Evolutionary conservation across 345 rosid species (phyloP).

Genomic region (Rhodomyrtus tomentosa): DNA sequence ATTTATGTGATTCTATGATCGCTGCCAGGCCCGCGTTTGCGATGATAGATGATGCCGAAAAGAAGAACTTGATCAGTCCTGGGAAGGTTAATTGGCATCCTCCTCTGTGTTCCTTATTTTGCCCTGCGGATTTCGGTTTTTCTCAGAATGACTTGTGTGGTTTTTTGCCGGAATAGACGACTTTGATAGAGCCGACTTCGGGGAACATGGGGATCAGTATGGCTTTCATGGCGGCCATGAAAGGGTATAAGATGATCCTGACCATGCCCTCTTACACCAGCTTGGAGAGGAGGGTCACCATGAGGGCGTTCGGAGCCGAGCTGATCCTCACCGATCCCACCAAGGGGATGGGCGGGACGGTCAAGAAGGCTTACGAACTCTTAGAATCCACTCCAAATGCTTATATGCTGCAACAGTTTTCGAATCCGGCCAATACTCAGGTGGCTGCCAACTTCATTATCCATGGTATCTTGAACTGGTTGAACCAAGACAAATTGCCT

Average conservation of each 20-base stretch:
- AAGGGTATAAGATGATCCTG: slow-evolving; percentile 80
- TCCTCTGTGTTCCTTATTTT: background rate
- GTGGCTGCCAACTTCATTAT: slow-evolving; percentile 7
- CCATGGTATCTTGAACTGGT: background rate
- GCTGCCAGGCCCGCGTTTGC: slow-evolving; percentile 66
- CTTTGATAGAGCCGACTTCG: slow-evolving; percentile 89
- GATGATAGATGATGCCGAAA: slow-evolving; percentile 80
- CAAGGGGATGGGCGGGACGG: slow-evolving; percentile 96
- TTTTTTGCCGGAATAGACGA: slow-evolving; percentile 31
- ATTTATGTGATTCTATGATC: background rate
- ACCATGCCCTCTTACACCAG: slow-evolving; percentile 99
- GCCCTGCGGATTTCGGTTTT: background rate
- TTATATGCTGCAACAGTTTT: slow-evolving; percentile 77
- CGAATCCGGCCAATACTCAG: slow-evolving; percentile 85
- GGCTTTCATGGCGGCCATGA: slow-evolving; percentile 92
- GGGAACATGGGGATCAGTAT: slow-evolving; percentile 97
- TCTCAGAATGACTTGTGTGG: background rate
- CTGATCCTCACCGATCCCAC: slow-evolving; percentile 86
- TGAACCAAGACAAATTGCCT: background rate
- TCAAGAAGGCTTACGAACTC: slow-evolving; percentile 80
- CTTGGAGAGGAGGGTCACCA: slow-evolving; percentile 89
- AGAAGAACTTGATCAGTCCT: slow-evolving; percentile 58
- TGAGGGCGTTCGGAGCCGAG: slow-evolving; percentile 96
- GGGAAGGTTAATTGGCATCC: slow-evolving; percentile 40
- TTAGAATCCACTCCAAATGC: slow-evolving; percentile 71